Evolutionary conservation across 2,329 filamentous ascomycete species (phyloP).

Genomic region (Coniochaeta sp.): DNA sequence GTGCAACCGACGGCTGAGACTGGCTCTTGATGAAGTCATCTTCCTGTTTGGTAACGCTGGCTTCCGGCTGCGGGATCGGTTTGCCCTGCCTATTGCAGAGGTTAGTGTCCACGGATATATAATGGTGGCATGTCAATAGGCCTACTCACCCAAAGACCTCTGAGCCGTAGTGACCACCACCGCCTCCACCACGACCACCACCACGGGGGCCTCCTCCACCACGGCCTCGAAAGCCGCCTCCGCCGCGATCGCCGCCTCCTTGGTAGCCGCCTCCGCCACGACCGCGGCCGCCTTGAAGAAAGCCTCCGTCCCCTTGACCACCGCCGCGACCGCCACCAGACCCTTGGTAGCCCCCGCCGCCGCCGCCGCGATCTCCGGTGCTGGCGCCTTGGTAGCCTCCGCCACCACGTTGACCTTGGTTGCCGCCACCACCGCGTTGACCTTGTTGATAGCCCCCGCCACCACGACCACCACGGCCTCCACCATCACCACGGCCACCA

Average conservation of each 20-base stretch:
- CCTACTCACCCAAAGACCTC: slow-evolving; percentile 23
- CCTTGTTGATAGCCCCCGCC: no score
- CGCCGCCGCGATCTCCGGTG: background rate
- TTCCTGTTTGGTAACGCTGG: slow-evolving; percentile 17
- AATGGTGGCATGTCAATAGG: background rate
- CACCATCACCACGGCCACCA: background rate
- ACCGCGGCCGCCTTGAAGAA: background rate
- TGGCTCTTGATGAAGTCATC: slow-evolving; percentile 16
- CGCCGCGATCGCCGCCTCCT: background rate
- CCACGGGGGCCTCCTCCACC: background rate
- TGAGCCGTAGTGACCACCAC: slow-evolving; percentile 7
- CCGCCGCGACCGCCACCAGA: background rate
- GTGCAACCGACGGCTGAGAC: slow-evolving; percentile 14
- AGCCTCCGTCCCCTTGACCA: background rate
- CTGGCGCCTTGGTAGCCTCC: background rate
- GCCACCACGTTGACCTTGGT: background rate
- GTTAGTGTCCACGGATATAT: background rate
- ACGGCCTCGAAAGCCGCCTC: background rate
- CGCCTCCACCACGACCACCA: slow-evolving; percentile 2
- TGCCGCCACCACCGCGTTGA: background rate
- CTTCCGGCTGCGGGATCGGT: slow-evolving; percentile 18
- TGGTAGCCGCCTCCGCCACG: background rate
- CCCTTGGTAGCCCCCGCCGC: background rate
- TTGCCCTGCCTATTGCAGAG: slow-evolving; percentile 7
- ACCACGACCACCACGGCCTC: background rate